These are phyloP conservation scores for Fusarium sp. DNA, from an alignment of 2,329 filamentous ascomycete species.

Conservation along the genomic window DNA sequence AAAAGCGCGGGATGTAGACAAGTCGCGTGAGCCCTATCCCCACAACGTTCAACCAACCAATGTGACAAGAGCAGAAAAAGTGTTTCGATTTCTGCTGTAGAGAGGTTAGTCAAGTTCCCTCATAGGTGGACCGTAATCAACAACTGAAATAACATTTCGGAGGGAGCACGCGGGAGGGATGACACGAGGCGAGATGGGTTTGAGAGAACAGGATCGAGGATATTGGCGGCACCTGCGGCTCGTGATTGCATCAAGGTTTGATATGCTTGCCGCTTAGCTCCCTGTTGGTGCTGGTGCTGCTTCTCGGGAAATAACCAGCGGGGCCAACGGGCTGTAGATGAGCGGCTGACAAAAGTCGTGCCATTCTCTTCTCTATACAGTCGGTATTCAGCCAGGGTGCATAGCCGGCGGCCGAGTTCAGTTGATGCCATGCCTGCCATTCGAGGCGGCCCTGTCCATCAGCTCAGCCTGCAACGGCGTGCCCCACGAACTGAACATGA, in stretches of 20 bases:
- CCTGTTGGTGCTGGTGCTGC: background rate
- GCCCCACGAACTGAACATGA: background rate
- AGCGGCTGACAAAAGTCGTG: background rate
- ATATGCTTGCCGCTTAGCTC: background rate
- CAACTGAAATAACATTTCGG: background rate
- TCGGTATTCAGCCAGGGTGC: background rate
- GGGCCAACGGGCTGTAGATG: background rate
- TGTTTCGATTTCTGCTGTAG: background rate
- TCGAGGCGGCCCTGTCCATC: conserved; percentile 69
- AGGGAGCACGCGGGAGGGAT: background rate
- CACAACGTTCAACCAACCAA: background rate
- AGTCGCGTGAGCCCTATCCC: background rate
- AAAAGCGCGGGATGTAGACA: background rate
- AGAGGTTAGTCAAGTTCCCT: background rate
- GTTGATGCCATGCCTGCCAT: conserved; percentile 73
- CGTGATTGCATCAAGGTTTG: background rate
- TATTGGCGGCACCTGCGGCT: background rate
- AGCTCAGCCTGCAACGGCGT: conserved; percentile 63
- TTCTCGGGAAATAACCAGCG: conserved; percentile 11
- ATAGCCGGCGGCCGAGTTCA: conserved; percentile 62
- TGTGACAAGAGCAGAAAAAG: background rate
- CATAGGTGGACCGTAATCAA: background rate
- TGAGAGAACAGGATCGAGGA: background rate
- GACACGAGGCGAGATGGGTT: background rate
- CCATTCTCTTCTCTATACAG: background rate